Percentiles rank a stretch among this genome's conserved stretches.
phyloP scores from a whole-genome alignment of 2,329 filamentous ascomycete species.

The Cercospora zeina region DNA sequence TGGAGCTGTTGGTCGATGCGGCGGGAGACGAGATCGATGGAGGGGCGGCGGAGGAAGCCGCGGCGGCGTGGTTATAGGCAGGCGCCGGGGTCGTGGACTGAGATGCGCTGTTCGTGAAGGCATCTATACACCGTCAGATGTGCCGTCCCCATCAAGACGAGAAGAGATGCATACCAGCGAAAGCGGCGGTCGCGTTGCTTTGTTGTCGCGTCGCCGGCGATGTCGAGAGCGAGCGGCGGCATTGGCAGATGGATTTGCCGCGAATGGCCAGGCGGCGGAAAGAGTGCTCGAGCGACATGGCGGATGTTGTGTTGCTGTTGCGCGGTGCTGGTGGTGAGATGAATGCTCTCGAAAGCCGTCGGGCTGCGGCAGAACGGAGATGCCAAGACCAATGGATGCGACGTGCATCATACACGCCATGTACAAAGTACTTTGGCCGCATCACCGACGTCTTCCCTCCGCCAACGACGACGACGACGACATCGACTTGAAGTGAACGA shows the following conservation, averaged over 20 bases:
- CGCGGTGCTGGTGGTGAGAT: background rate
- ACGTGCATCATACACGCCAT: background rate
- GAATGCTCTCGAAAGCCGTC: background rate
- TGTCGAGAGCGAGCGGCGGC: constrained; percentile 32
- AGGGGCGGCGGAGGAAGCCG: background rate
- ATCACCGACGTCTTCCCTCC: constrained; percentile 3
- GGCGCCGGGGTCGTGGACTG: background rate
- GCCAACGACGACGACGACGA: background rate
- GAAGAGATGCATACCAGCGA: constrained; percentile 29
- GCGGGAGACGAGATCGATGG: background rate
- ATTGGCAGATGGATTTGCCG: constrained; percentile 35
- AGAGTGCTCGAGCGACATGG: constrained; percentile 37
- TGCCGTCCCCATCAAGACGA: background rate
- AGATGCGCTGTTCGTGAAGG: constrained; percentile 4
- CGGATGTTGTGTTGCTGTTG: background rate
- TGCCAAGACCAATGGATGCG: constrained; percentile 11
- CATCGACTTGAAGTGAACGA: background rate
- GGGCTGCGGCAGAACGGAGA: constrained; percentile 9
- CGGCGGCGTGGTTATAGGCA: background rate
- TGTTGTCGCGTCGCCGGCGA: constrained; percentile 27
- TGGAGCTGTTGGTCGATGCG: background rate
- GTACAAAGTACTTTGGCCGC: background rate
- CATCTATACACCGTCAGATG: background rate
- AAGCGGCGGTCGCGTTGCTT: constrained; percentile 32
- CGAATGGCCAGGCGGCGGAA: constrained; percentile 34